These are phyloP conservation scores for Gillenia trifoliata DNA, from an alignment of 306 rosid genomes.

Conservation along the genomic window DNA sequence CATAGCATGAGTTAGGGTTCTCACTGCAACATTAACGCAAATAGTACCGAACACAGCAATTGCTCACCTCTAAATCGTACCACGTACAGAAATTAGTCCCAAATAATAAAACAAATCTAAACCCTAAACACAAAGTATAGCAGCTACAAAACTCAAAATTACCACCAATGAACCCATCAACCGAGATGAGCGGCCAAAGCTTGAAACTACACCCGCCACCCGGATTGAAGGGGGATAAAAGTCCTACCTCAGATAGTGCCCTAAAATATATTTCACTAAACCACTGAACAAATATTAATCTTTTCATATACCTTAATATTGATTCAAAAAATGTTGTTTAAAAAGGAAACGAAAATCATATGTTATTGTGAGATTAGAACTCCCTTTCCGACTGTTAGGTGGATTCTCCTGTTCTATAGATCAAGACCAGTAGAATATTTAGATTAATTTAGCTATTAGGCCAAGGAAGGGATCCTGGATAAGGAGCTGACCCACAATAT, in stretches of 20 bases:
- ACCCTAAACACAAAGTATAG: not conserved
- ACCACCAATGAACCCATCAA: too few relatives aligned
- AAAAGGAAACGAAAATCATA: not conserved
- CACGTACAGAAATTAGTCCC: not conserved
- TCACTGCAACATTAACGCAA: too few relatives aligned
- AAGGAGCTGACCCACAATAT: constrained; percentile 74
- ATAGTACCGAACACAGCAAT: too few relatives aligned
- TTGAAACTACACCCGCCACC: too few relatives aligned
- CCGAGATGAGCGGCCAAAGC: too few relatives aligned
- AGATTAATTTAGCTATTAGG: not conserved
- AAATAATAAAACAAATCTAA: too few relatives aligned
- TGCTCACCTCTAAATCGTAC: too few relatives aligned
- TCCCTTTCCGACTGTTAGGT: not conserved
- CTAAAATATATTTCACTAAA: not conserved
- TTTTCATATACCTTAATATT: not conserved
- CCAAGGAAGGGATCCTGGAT: constrained; percentile 75
- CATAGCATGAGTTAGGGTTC: too few relatives aligned
- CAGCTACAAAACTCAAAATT: not conserved
- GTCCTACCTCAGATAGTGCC: too few relatives aligned
- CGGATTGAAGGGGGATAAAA: too few relatives aligned
- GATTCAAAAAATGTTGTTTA: not conserved
- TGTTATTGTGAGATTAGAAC: constrained; percentile 5
- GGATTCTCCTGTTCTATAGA: constrained; percentile 2
- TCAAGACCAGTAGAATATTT: not conserved
- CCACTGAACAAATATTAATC: not conserved